Base-by-base conservation (phyloP, 2,329 filamentous ascomycete genomes). In the Waltergamsia citrina region DNA sequence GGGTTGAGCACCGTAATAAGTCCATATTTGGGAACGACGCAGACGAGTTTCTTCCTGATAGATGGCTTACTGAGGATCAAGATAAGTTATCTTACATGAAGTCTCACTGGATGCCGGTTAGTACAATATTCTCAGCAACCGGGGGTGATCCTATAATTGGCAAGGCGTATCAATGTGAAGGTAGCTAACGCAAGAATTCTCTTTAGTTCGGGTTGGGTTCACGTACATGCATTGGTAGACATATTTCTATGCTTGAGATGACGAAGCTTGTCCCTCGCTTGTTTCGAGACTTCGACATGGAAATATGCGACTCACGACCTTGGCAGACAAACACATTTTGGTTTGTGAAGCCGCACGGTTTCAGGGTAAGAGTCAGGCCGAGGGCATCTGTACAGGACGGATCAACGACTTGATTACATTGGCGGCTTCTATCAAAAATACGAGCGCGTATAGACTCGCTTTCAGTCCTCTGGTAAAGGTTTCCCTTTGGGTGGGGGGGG, bases 181-280 rank as follows among this genome's bases (percentile, higher is more conserved):
- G 15, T 15, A n/a, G 15, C n/a, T n/a, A n/a, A n/a, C n/a, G n/a
- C n/a, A n/a, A n/a, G 17, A 18, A n/a, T 30, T n/a, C 28, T 16
- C 11, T 36, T 22, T 57, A 69, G 40, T 73, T 72, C 42, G 69
- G 69, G 2, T 62, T 61, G 2, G 69, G 69, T 0, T 60, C 64
- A 3, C 47, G 67, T 37, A 70, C 67, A 2, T 73, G 69, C 37
- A 67, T 73, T 32, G 47, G 47, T 19, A 36, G 32, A 11, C 17
- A 9, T 22, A 34, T 35, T 7, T 4, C 4, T 16, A 37, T 42
- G 3, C 38, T 46, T 12, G 48, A 51, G 20, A 49, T 51, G 47
- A 38, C 37, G 42, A 32, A 40, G 43, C 12, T 46, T 45, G 34
- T 3, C 38, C 56, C 5, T 36, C 51, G n/a, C 29, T 51, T 12